Conservation (phyloP, 2,329 filamentous ascomycete genomes). For the Epichloe baconii region DNA sequence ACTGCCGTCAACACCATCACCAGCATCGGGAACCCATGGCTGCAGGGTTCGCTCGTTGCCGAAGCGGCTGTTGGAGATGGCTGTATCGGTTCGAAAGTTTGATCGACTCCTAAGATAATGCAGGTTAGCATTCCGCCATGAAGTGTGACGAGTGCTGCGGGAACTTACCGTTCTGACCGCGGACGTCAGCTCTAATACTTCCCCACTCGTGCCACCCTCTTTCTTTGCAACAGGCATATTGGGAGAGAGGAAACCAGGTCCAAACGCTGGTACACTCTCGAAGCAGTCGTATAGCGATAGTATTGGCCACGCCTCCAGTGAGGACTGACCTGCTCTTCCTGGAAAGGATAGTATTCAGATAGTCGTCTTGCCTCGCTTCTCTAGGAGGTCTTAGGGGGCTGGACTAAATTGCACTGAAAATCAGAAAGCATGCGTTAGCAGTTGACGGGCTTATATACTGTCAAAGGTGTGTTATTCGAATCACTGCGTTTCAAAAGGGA, state of each 20-base stretch:
- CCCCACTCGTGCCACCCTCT: slow-evolving; percentile 21
- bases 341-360: slow-evolving; percentile 7
- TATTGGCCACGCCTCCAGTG: slow-evolving; percentile 1
- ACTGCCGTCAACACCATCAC: slow-evolving; percentile 52
- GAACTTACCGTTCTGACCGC: slow-evolving; percentile 25
- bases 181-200: slow-evolving; percentile 17
- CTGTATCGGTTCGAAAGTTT: slow-evolving; percentile 73
- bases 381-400: background rate
- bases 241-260: slow-evolving; percentile 10
- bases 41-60: slow-evolving; percentile 65
- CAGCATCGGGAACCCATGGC: slow-evolving; percentile 61
- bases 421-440: background rate
- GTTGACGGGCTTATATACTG: background rate
- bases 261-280: slow-evolving; percentile 12
- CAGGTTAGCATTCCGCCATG: background rate
- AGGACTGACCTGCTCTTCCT: slow-evolving; percentile 1
- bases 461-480: background rate
- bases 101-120: slow-evolving; percentile 41
- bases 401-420: background rate
- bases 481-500: background rate
- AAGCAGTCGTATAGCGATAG: background rate
- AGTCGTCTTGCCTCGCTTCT: background rate
- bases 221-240: slow-evolving; percentile 28
- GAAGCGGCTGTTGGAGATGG: slow-evolving; percentile 65
- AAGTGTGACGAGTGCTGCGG: background rate